Base-by-base conservation (phyloP, 441 rosid genomes). In the Flueggea neowawraea region DNA sequence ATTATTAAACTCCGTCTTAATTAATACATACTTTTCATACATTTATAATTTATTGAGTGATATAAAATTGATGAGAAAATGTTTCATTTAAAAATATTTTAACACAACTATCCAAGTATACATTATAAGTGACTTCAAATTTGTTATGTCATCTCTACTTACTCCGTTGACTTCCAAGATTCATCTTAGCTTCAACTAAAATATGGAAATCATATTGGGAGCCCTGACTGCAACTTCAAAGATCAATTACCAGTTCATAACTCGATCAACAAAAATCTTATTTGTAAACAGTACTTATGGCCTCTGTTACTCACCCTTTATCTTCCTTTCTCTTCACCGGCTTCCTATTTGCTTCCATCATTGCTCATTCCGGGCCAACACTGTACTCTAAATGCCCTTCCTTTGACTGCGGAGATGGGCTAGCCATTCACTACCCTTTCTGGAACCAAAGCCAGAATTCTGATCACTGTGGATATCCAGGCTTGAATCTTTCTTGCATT, bases 391-490 rank as follows among this genome's bases (percentile, higher is more conserved):
- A 22, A 5, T 77, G 65, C 62, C 69, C 72, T 10, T 52, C 71
- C n/a, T 62, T 70, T 48, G 14, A 65, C 14, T 77, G 74, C n/a
- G 72, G 72, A 10, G 61, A 62, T 57, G 69, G 69, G 28, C n/a
- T 55, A 64, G 48, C 9, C 14, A 57, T 67, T 43, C 4, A 64
- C 28, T 77, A 73, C 58, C 81, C 81, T 0, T 73, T 73, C 11
- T 77, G 78, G 71, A 71, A 52, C 57, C 69, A 59, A 51, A 13
- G 33, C 50, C 62, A 41, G 31, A 33, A 31, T 11, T 22, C 10
- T 8, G 63, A 67, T 7, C 62, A 70, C 15, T 77, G 76, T 22
- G 81, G 81, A 51, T 73, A 73, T 55, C 72, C 73, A 16, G 69
- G 71, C 49, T 52, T 73, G 28, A 67, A 65, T 31, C 41, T 73